phyloP scores from a whole-genome alignment of 257 asterid species.

The Gardenia jasminoides region DNA sequence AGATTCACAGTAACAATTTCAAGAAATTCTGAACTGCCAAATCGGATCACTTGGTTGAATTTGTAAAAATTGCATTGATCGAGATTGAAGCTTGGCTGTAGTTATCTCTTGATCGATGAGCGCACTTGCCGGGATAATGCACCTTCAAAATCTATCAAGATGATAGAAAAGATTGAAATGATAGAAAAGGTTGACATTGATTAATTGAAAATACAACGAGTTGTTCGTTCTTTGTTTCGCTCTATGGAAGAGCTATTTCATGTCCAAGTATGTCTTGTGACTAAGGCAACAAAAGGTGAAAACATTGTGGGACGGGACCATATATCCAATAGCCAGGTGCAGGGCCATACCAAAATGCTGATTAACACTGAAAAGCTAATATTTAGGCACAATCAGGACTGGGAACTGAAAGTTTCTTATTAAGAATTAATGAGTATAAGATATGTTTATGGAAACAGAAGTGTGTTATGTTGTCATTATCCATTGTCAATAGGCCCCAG shows the following conservation, averaged over 20 bases:
- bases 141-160: neutral
- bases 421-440: too few species aligned
- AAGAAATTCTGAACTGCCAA: too few species aligned
- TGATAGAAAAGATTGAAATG: neutral
- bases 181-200: neutral
- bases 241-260: neutral
- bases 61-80: neutral
- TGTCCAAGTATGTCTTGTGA: neutral
- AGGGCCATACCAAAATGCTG: neutral
- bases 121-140: neutral
- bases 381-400: neutral
- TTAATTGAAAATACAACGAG: neutral
- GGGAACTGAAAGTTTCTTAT: neutral
- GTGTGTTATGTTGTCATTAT: slow-evolving; percentile 12
- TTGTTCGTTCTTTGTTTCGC: neutral
- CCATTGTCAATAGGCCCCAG: neutral
- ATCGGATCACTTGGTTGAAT: neutral
- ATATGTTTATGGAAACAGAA: neutral
- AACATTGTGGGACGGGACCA: slow-evolving; percentile 12
- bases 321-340: slow-evolving; percentile 6
- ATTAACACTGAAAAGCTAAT: slow-evolving; percentile 1
- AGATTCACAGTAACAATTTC: neutral
- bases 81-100: neutral
- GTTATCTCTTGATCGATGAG: neutral
- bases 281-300: slow-evolving; percentile 3